These are phyloP conservation scores for Suillus bovinus DNA, from an alignment of 768 basidiomycete genomes.

Conservation along the genomic window DNA sequence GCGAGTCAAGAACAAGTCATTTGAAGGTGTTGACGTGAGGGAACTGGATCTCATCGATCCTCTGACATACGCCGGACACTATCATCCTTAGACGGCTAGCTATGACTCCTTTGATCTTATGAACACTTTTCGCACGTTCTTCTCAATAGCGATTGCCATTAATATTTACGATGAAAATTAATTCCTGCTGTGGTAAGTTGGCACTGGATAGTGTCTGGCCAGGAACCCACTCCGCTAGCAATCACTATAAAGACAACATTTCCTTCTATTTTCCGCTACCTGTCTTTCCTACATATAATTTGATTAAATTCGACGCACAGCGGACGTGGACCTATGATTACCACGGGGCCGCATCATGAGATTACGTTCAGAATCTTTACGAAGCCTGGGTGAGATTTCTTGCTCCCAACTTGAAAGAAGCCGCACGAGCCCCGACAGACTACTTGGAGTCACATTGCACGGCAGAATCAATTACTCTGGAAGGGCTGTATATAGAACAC, in stretches of 20 bases:
- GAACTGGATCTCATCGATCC: constrained; percentile 65
- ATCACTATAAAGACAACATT: not conserved
- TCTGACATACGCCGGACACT: constrained; percentile 14
- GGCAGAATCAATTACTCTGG: too few relatives aligned
- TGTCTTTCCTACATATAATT: not conserved
- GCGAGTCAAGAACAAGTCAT: constrained; percentile 66
- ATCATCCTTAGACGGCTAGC: not conserved
- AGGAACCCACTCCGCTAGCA: not conserved
- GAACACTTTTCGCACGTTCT: not conserved
- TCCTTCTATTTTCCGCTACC: not conserved
- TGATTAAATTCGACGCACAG: not conserved
- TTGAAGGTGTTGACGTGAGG: constrained; percentile 66
- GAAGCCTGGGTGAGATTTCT: too few relatives aligned
- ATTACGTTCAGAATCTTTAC: not conserved
- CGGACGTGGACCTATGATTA: not conserved
- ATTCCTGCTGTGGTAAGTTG: not conserved
- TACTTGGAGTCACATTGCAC: too few relatives aligned
- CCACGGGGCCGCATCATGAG: not conserved
- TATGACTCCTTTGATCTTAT: not conserved
- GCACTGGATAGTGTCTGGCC: not conserved
- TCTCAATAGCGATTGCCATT: not conserved
- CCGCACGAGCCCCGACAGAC: too few relatives aligned
- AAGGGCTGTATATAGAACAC: too few relatives aligned
- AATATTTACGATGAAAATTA: not conserved
- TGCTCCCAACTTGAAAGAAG: too few relatives aligned